A percentile compares a stretch with the other conserved stretches of the same genome.
Evolutionary conservation across 2,329 filamentous ascomycete genomes (phyloP).

Genomic region (Colletotrichum sp.): DNA sequence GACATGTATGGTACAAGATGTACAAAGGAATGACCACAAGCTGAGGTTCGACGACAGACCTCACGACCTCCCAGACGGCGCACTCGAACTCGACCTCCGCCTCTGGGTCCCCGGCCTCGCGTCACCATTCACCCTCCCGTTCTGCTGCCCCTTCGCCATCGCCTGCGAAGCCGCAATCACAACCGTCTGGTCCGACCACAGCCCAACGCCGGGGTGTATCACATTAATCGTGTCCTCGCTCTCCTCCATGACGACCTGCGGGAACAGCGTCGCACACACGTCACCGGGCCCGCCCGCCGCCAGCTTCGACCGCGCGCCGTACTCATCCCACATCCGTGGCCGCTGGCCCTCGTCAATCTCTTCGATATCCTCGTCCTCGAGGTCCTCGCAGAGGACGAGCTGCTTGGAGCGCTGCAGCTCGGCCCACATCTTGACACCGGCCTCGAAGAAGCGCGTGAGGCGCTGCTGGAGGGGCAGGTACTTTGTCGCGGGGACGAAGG

Average conservation of each 20-base stretch:
- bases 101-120: not conserved
- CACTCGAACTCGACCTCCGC: not conserved
- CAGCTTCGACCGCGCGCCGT: not conserved
- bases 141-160: not conserved
- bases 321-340: slow-evolving; percentile 25
- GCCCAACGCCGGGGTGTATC: slow-evolving; percentile 27
- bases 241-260: slow-evolving; percentile 27
- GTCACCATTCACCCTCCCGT: not conserved
- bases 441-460: slow-evolving; percentile 23
- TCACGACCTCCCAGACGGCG: not conserved
- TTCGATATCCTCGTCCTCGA: slow-evolving; percentile 1
- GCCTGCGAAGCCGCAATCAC: not conserved
- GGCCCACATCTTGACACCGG: slow-evolving; percentile 28
- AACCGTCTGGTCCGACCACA: slow-evolving; percentile 27
- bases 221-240: slow-evolving; percentile 16
- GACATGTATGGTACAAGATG: not conserved
- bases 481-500: not conserved
- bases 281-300: not conserved
- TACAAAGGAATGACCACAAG: not conserved
- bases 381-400: slow-evolving; percentile 27
- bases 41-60: not conserved
- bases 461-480: not conserved
- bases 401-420: slow-evolving; percentile 29
- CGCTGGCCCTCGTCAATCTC: slow-evolving; percentile 24
- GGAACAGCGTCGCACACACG: slow-evolving; percentile 26